phyloP scores from a whole-genome alignment of 495 filamentous ascomycete genomes.

The Aspergillus olivimuriae region DNA sequence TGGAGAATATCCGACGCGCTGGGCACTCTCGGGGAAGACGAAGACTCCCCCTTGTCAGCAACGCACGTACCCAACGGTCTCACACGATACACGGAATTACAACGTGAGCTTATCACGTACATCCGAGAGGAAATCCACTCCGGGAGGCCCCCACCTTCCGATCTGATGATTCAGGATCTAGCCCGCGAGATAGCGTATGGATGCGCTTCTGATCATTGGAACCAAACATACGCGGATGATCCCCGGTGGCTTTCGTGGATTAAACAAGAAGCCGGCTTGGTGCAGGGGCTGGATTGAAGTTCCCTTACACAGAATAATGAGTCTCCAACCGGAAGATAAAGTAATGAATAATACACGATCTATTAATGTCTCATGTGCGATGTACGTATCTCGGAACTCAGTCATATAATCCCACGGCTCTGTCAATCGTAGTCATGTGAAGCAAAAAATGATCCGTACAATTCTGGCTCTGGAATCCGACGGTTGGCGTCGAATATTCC shows the following conservation, averaged over 20 bases:
- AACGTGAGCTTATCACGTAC: slow-evolving; percentile 2
- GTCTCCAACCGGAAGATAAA: too few species aligned
- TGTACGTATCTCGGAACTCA: too few species aligned
- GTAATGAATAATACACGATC: too few species aligned
- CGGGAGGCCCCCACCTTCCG: slow-evolving; percentile 3
- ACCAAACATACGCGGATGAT: slow-evolving; percentile 57
- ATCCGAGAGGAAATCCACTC: slow-evolving; percentile 3
- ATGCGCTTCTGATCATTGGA: slow-evolving; percentile 53
- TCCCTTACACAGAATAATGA: too few species aligned
- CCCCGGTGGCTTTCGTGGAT: slow-evolving; percentile 49
- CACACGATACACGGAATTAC: slow-evolving; percentile 1
- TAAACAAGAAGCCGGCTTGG: slow-evolving; percentile 25
- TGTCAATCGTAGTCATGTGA: too few species aligned
- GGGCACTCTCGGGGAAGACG: neutral
- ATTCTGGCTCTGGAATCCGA: too few species aligned
- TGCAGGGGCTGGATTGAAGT: too few species aligned
- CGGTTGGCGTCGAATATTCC: too few species aligned
- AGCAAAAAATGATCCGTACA: too few species aligned
- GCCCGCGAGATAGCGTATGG: slow-evolving; percentile 54
- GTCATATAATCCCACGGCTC: too few species aligned
- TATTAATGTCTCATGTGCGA: too few species aligned
- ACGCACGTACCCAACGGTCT: slow-evolving; percentile 2
- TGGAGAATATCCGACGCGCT: slow-evolving; percentile 10
- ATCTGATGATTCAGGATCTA: slow-evolving; percentile 18
- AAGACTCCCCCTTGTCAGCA: neutral